Evolutionary conservation across 371 early-diverging fungal species (phyloP).

Genomic region (Mortierella sp.): DNA sequence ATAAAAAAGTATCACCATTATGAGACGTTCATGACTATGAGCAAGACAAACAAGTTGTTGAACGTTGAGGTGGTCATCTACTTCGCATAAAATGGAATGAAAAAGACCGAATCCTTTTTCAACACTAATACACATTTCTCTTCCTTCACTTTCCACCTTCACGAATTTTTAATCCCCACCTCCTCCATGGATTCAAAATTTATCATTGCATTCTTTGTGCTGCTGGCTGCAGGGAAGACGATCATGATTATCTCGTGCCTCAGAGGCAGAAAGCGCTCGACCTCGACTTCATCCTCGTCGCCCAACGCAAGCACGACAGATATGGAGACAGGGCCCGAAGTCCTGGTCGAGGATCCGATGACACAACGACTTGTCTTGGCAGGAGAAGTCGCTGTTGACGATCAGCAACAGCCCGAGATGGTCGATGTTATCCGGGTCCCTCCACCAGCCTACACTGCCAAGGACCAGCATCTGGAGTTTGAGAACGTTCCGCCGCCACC

Average conservation of each 20-base stretch:
- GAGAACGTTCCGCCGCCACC: slow-evolving; percentile 28
- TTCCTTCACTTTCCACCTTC: neutral
- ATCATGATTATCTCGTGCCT: neutral
- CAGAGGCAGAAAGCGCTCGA: neutral
- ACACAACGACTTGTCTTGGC: slow-evolving; percentile 15
- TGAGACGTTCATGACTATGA: neutral
- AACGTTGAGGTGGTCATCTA: neutral
- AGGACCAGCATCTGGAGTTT: slow-evolving; percentile 35
- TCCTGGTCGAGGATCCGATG: slow-evolving; percentile 26
- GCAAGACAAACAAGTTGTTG: neutral
- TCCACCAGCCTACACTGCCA: slow-evolving; percentile 22
- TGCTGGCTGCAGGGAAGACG: neutral
- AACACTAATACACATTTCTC: neutral
- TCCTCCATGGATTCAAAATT: neutral
- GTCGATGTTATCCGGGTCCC: neutral
- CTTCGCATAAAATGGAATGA: neutral
- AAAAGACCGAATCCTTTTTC: neutral
- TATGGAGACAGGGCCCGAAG: slow-evolving; percentile 9
- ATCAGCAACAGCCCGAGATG: neutral
- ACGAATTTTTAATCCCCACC: neutral
- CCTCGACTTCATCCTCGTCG: neutral
- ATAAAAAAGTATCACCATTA: neutral
- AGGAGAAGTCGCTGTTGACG: neutral
- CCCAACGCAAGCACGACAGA: neutral
- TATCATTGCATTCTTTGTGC: neutral